Evolutionary conservation across 2,329 filamentous ascomycete species (phyloP).

Genomic region (Trichocomaceae sp.): DNA sequence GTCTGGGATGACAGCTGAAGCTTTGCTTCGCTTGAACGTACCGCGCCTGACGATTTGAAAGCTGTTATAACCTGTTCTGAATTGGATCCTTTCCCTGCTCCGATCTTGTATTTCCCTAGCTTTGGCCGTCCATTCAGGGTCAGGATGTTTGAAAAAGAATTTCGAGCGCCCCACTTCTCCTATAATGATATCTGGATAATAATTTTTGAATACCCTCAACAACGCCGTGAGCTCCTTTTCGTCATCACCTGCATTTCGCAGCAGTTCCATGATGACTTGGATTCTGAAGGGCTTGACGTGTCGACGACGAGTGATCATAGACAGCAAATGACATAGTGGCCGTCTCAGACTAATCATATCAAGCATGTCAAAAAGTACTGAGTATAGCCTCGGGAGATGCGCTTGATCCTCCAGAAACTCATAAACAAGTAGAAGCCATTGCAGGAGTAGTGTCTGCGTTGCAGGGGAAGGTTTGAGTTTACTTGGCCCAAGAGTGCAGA

Average conservation of each 20-base stretch:
- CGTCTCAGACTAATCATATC: slow-evolving; percentile 72
- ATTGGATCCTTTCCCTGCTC: slow-evolving; percentile 37
- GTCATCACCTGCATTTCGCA: slow-evolving; percentile 50
- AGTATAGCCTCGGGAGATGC: slow-evolving; percentile 63
- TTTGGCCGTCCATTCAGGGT: slow-evolving; percentile 64
- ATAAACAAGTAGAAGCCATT: slow-evolving; percentile 72
- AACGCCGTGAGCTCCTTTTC: slow-evolving; percentile 69
- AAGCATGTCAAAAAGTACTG: slow-evolving; percentile 71
- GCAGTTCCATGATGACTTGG: slow-evolving; percentile 57
- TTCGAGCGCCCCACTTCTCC: slow-evolving; percentile 53
- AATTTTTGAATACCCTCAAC: slow-evolving; percentile 79
- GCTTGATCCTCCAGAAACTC: slow-evolving; percentile 60
- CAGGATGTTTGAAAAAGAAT: slow-evolving; percentile 55
- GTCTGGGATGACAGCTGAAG: slow-evolving; percentile 53
- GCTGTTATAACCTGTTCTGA: slow-evolving; percentile 43
- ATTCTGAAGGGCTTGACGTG: slow-evolving; percentile 82
- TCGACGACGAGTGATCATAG: slow-evolving; percentile 69
- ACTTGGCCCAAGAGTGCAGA: slow-evolving; percentile 71
- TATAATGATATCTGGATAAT: slow-evolving; percentile 81
- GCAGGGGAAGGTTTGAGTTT: slow-evolving; percentile 65
- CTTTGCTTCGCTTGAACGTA: slow-evolving; percentile 44
- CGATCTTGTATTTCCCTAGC: slow-evolving; percentile 62
- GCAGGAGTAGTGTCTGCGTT: slow-evolving; percentile 64
- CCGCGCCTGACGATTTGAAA: slow-evolving; percentile 60
- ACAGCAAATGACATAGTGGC: slow-evolving; percentile 67